phyloP scores from a whole-genome alignment of 2,329 filamentous ascomycete genomes.

The Cercospora janseana region DNA sequence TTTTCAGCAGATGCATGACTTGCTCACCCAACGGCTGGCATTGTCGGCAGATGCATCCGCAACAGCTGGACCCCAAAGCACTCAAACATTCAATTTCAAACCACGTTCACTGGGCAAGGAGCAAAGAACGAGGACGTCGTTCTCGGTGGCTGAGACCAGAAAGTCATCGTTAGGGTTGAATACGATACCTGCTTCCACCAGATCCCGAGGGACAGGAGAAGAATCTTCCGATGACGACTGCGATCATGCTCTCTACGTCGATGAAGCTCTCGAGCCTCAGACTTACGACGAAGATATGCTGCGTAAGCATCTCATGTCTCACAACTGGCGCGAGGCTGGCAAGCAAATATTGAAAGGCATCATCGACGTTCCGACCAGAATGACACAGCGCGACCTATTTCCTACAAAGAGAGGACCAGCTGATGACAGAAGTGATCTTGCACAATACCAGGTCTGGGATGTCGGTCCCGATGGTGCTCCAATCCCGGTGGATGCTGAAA shows the following conservation, averaged over 20 bases:
- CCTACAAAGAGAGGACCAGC: conserved; percentile 42
- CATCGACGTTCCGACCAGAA: conserved; percentile 46
- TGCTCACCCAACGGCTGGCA: conserved; percentile 19
- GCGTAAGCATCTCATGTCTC: conserved; percentile 45
- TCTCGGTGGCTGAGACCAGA: conserved; percentile 3
- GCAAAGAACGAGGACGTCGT: conserved; percentile 15
- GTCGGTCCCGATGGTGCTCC: conserved; percentile 50
- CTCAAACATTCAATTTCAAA: neutral
- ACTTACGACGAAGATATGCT: conserved; percentile 47
- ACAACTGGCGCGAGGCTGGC: conserved; percentile 45
- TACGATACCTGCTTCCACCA: conserved; percentile 23
- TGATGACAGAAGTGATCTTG: conserved; percentile 44
- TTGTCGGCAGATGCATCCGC: conserved; percentile 3
- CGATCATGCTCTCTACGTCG: conserved; percentile 43
- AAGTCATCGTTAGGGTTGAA: conserved; percentile 19
- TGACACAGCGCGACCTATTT: conserved; percentile 47
- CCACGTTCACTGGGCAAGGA: conserved; percentile 3
- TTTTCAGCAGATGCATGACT: conserved; percentile 24
- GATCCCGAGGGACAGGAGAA: conserved; percentile 33
- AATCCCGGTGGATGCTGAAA: conserved; percentile 38
- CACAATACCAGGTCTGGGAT: conserved; percentile 59
- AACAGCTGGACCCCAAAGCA: neutral
- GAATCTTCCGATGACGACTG: conserved; percentile 41
- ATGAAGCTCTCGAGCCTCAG: conserved; percentile 41
- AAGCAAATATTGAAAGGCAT: conserved; percentile 44